Percentiles rank a stretch among this genome's conserved stretches.
These are phyloP conservation scores for Penicillium ucsense DNA, from an alignment of 495 filamentous ascomycete genomes.

Conservation along the genomic window DNA sequence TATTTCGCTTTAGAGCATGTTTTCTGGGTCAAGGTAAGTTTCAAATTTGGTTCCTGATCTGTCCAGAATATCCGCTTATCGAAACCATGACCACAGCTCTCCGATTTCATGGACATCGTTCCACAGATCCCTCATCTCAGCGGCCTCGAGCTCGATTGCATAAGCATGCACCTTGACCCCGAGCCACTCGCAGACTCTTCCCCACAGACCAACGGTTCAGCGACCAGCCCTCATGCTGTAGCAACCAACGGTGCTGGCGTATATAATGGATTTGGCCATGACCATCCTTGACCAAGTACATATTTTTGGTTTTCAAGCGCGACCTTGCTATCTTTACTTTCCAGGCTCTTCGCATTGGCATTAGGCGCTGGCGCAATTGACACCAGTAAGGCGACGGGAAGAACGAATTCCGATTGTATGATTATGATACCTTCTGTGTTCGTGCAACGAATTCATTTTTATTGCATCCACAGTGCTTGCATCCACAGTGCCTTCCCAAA, in stretches of 20 bases:
- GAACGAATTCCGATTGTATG: slow-evolving; percentile 37
- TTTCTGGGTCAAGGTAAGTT: slow-evolving; percentile 67
- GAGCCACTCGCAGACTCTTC: slow-evolving; percentile 17
- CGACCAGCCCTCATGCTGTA: slow-evolving; percentile 8
- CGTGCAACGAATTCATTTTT: slow-evolving; percentile 23
- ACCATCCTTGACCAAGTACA: slow-evolving; percentile 35
- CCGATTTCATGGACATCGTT: slow-evolving; percentile 65
- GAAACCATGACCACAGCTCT: slow-evolving; percentile 34
- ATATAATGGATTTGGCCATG: slow-evolving; percentile 33
- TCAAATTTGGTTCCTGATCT: not conserved
- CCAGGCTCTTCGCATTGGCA: slow-evolving; percentile 13
- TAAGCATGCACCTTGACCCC: slow-evolving; percentile 40
- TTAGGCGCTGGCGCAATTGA: slow-evolving; percentile 12
- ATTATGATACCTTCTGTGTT: slow-evolving; percentile 43
- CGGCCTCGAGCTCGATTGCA: slow-evolving; percentile 44
- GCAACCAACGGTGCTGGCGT: slow-evolving; percentile 19
- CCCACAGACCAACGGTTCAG: slow-evolving; percentile 27
- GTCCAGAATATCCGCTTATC: slow-evolving; percentile 14
- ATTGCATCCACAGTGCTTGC: not conserved
- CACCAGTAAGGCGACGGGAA: slow-evolving; percentile 23
- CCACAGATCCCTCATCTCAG: slow-evolving; percentile 61
- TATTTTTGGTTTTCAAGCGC: slow-evolving; percentile 26
- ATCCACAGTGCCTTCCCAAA: too few relatives aligned
- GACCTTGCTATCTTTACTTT: slow-evolving; percentile 8
- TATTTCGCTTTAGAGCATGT: slow-evolving; percentile 50